Base-by-base conservation (phyloP, 257 asterid genomes). In the Parsonsia alboflavescens region DNA sequence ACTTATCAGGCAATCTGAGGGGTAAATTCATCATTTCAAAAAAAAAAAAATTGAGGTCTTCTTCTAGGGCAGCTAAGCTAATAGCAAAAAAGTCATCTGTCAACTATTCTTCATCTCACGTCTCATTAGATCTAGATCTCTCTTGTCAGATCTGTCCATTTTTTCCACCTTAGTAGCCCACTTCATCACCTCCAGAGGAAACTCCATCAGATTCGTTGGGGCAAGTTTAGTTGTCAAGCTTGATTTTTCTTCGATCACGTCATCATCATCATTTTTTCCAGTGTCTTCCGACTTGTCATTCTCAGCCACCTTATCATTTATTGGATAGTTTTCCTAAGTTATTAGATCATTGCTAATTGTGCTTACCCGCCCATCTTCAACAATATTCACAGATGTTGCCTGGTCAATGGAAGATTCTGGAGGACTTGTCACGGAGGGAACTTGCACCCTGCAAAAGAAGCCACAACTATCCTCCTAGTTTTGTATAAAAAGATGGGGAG, bases 381-480 rank as follows among this genome's bases (percentile, higher is more conserved):
- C 24, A 22, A 87, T 53, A 45, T 80, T 89, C 79, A 88, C 83
- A 24, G 79, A 90, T 2, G 95, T 95, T 52, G 89, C 87, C 48
- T 84, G 86, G 83, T 90, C 96, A 46, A 89, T 93, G 48, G 88
- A 79, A 65, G 95, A 79, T 71, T 83, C 90, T 9, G 72, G 71
- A 75, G 88, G 84, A 73, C 74, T 81, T 65, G 42, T 71, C 62
- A 48, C 22, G 13, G 84, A 69, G 28, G 85, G 76, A 80, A 77
- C 81, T 63, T 83, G 78, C 42, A 82, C n/a, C 77, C 89, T 86
- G 91, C 80, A 54, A n/a, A 67, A 74, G 52, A 70, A 61, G 62
- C 28, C 70, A 7, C 66, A 70, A 74, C 3, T 52, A 15, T 36
- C 2, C 22, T 46, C 13, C 0, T 33, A 57, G 30, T 57, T 57